phyloP scores from a whole-genome alignment of 2,329 filamentous ascomycete genomes.

The Apiospora arundinis region DNA sequence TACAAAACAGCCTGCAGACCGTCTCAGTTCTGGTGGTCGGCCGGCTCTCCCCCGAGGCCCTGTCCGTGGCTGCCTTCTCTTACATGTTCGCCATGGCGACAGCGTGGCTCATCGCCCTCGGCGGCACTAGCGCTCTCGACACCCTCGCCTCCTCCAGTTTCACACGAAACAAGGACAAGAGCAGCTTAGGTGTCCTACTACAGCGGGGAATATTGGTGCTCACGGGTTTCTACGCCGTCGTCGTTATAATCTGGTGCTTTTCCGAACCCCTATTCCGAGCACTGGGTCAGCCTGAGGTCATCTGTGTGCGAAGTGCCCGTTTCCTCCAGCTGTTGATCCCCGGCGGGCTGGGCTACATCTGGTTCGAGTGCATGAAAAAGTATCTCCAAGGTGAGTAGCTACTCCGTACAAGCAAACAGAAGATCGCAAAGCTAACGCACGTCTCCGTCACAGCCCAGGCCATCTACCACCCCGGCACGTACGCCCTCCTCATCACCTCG shows the following conservation, averaged over 20 bases:
- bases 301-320: constrained; percentile 74
- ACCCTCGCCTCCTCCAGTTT: constrained; percentile 84
- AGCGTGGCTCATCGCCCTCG: constrained; percentile 84
- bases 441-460: constrained; percentile 62
- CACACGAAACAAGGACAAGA: constrained; percentile 79
- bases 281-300: constrained; percentile 79
- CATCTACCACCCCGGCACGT: constrained; percentile 83
- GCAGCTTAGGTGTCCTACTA: constrained; percentile 78
- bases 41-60: constrained; percentile 74
- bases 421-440: background rate
- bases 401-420: background rate
- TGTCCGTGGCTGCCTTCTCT: constrained; percentile 83
- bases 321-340: constrained; percentile 79
- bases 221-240: constrained; percentile 72
- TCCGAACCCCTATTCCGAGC: constrained; percentile 76
- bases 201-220: constrained; percentile 79
- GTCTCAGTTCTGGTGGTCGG: constrained; percentile 83
- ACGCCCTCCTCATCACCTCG: constrained; percentile 81
- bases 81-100: constrained; percentile 96
- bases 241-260: constrained; percentile 76
- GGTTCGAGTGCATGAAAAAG: constrained; percentile 86
- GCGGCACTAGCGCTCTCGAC: constrained; percentile 85
- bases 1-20: constrained; percentile 87
- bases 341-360: constrained; percentile 84
- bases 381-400: constrained; percentile 66